phyloP scores from a whole-genome alignment of 1,139 yeast species.

The Geotrichum macrosporum region DNA sequence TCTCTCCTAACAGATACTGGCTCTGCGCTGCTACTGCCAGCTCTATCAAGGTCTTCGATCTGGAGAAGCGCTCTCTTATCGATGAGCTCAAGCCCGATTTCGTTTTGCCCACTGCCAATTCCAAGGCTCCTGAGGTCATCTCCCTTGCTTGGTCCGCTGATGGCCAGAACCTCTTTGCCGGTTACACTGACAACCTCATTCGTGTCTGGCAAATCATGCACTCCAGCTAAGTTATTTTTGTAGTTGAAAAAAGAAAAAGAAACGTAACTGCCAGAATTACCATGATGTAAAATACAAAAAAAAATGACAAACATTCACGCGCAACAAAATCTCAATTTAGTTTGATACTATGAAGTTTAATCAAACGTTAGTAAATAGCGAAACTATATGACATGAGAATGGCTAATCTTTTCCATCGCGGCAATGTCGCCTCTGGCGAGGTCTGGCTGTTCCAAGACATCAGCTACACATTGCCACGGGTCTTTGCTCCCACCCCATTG shows the following conservation, averaged over 20 bases:
- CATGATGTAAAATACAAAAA: conserved; percentile 14
- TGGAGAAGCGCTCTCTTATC: conserved; percentile 90
- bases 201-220: conserved; percentile 99
- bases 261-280: no score
- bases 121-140: conserved; percentile 97
- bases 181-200: conserved; percentile 99
- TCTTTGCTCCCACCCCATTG: conserved; percentile 93
- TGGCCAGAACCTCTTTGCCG: conserved; percentile 99
- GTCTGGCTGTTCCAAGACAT: conserved; percentile 61
- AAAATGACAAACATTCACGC: background rate
- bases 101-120: conserved; percentile 73
- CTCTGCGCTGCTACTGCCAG: conserved; percentile 98
- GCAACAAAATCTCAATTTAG: no score
- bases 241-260: no score
- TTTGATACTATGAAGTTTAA: no score
- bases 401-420: conserved; percentile 62
- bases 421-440: conserved; percentile 61
- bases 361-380: no score
- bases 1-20: conserved; percentile 99
- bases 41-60: conserved; percentile 97
- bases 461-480: conserved; percentile 84
- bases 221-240: conserved; percentile 48
- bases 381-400: conserved; percentile 36
- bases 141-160: conserved; percentile 99
- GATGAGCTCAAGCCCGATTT: conserved; percentile 99